Conservation (phyloP, 2,329 filamentous ascomycete genomes). For the Alternaria metachromatica region DNA sequence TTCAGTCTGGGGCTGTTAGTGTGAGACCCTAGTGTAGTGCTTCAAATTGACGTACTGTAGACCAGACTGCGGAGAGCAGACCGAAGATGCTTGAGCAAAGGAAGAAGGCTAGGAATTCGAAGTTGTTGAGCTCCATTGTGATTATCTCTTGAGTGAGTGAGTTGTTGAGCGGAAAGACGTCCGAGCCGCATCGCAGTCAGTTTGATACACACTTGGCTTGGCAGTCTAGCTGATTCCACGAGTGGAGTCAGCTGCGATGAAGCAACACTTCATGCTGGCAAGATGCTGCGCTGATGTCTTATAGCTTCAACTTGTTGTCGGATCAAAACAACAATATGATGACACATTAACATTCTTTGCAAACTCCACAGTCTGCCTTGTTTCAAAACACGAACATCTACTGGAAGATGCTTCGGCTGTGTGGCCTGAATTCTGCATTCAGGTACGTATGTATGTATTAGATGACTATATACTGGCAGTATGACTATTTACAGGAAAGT, state of each 20-base stretch:
- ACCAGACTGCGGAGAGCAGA: slow-evolving; percentile 2
- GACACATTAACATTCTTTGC: not conserved
- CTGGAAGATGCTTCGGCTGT: not conserved
- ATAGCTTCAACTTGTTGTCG: not conserved
- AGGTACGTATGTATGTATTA: not conserved
- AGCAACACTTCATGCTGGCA: not conserved
- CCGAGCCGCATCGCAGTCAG: not conserved
- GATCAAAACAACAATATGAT: no score
- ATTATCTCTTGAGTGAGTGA: not conserved
- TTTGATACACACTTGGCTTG: slow-evolving; percentile 2
- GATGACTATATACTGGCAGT: not conserved
- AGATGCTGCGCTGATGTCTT: not conserved
- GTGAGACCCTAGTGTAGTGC: no score
- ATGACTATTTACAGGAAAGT: slow-evolving; percentile 4
- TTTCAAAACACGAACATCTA: not conserved
- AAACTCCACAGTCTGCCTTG: no score
- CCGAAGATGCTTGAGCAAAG: slow-evolving; percentile 14
- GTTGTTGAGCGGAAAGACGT: not conserved
- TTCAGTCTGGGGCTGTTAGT: slow-evolving; percentile 10
- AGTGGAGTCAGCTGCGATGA: not conserved
- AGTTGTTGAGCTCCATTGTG: slow-evolving; percentile 13
- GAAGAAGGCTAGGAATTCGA: slow-evolving; percentile 16
- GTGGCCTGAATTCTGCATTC: not conserved
- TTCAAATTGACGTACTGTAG: slow-evolving; percentile 3
- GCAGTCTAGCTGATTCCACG: not conserved